Percentiles rank a stretch among this genome's conserved stretches.
These are phyloP conservation scores for Saturnispora sanitii DNA, from an alignment of 805 yeast genomes.

Conservation along the genomic window DNA sequence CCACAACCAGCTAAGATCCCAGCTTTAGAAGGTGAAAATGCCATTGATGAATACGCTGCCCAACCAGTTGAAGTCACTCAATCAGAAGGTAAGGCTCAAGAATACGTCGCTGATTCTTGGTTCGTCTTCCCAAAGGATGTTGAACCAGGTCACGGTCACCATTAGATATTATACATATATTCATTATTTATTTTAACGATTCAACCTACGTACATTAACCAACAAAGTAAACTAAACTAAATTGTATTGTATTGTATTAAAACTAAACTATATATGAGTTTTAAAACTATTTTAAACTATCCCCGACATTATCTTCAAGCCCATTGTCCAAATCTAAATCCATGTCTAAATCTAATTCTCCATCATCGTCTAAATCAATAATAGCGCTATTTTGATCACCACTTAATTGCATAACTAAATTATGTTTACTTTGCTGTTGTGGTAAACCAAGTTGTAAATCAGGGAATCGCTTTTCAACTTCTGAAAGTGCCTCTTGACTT, in stretches of 20 bases:
- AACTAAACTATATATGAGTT: too few relatives aligned
- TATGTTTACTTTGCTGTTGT: too few relatives aligned
- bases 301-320: too few relatives aligned
- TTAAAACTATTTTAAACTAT: too few relatives aligned
- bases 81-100: conserved; percentile 37
- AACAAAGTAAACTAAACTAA: too few relatives aligned
- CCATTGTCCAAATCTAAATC: not conserved
- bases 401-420: conserved; percentile 1
- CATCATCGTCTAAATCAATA: not conserved
- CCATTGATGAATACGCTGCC: conserved; percentile 58
- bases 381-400: not conserved
- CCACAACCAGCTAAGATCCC: conserved; percentile 78
- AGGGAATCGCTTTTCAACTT: conserved; percentile 3
- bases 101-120: conserved; percentile 58
- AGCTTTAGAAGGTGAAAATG: conserved; percentile 53
- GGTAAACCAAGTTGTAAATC: not conserved
- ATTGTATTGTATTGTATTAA: too few relatives aligned
- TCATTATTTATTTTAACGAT: conserved; percentile 2
- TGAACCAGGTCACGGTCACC: conserved; percentile 26
- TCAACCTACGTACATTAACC: too few relatives aligned
- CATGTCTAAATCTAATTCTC: not conserved
- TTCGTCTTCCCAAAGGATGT: conserved; percentile 69
- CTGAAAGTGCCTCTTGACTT: not conserved
- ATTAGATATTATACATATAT: conserved; percentile 7
- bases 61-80: conserved; percentile 67